Base-by-base conservation (phyloP, 2,329 filamentous ascomycete species). In the Fusarium sambucinum region DNA sequence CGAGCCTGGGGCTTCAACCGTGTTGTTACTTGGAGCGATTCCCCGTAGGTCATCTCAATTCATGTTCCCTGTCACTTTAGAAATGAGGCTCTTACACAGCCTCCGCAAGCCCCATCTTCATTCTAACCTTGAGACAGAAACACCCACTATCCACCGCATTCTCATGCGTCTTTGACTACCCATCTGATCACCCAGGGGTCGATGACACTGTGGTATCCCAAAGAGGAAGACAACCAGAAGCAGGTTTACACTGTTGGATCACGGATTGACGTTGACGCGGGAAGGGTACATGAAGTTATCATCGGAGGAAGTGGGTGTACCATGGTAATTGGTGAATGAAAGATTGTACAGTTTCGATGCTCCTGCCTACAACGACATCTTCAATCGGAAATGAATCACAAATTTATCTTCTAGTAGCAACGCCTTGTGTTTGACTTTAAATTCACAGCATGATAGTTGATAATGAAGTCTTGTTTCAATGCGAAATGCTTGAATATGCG, bases 11-110 rank as follows among this genome's bases (percentile, higher is more conserved):
- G 90, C 2, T 93, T 92, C 75, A 70, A 76, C 4, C 83, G 88
- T 50, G 89, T 92, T 73, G 92, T 92, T 68, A 92, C 89, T 4
- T 93, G 90, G 90, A 88, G 85, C 10, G 91, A 93, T 77, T 80
- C 82, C 23, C 87, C 89, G 90, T 92, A 84, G 76, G 87, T 84
- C 29, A 32, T 11, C 13, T 12, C 10, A 5, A 29, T 17, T 14
- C 17, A n/a, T 21, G 16, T 25, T 46, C 35, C 25, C 3, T 37
- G 32, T 27, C 46, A 23, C 19, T 42, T 23, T 37, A 16, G 41
- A 55, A 30, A 57, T 42, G 42, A 33, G 29, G 38, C 40, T 56
- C 32, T 47, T 27, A 27, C 37, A 53, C 33, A 56, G 29, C 52
- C 52, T 69, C 59, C 29, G 23, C 42, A 35, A 38, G 23, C 27